Evolutionary conservation across 192 early-diverging fungal species (phyloP).

Genomic region (Coemansia sp.): DNA sequence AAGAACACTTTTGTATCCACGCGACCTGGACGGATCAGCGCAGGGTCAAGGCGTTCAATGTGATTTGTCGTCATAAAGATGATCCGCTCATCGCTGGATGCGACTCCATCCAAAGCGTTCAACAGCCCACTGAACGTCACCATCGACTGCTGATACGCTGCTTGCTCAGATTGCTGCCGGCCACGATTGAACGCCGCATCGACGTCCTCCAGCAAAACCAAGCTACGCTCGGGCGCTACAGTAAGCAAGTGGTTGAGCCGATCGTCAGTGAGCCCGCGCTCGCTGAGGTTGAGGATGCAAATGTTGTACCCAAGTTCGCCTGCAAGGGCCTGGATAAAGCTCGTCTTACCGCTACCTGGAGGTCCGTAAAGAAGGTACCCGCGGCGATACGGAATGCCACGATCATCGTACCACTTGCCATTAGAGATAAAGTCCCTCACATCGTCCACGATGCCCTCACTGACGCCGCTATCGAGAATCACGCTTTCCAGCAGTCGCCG

Average conservation of each 20-base stretch:
- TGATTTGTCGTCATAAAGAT: constrained; percentile 94
- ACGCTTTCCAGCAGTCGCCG: constrained; percentile 71
- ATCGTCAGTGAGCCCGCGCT: constrained; percentile 83
- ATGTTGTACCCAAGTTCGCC: constrained; percentile 87
- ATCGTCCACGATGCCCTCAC: constrained; percentile 68
- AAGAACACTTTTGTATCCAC: constrained; percentile 77
- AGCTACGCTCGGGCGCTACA: constrained; percentile 76
- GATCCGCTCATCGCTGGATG: constrained; percentile 83
- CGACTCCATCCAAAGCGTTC: constrained; percentile 88
- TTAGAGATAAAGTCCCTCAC: constrained; percentile 76
- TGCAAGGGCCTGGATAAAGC: constrained; percentile 89
- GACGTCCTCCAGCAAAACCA: constrained; percentile 80
- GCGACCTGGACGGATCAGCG: constrained; percentile 78
- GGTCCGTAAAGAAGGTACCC: constrained; percentile 88
- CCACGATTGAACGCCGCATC: constrained; percentile 82
- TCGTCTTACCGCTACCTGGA: constrained; percentile 91
- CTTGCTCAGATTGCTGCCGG: constrained; percentile 57
- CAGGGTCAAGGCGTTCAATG: constrained; percentile 74
- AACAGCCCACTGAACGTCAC: constrained; percentile 85
- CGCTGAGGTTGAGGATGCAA: constrained; percentile 82
- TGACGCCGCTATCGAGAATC: constrained; percentile 69
- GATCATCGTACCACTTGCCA: constrained; percentile 79
- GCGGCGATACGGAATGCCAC: constrained; percentile 88
- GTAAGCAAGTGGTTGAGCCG: constrained; percentile 78
- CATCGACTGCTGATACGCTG: constrained; percentile 78